Percentiles rank a stretch among this genome's conserved stretches.
Evolutionary conservation across 139 green algal genomes (phyloP).

Genomic region (Chlorella ohadii): DNA sequence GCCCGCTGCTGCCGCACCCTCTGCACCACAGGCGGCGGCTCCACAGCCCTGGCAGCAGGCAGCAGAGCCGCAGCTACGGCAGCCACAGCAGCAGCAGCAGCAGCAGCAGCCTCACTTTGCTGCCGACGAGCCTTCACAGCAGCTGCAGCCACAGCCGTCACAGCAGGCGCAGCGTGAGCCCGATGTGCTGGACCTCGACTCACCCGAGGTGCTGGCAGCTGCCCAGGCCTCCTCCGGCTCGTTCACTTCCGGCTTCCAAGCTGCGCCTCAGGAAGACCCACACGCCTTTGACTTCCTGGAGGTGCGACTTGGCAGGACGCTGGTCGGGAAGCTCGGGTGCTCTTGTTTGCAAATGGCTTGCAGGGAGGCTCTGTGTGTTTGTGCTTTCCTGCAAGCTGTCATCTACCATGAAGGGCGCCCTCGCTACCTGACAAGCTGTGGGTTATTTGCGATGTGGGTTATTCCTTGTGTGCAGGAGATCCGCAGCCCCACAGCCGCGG

Average conservation of each 20-base stretch:
- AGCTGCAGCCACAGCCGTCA: background rate
- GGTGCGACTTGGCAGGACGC: background rate
- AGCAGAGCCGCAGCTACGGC: background rate
- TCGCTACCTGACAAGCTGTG: too few species aligned
- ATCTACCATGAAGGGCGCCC: too few species aligned
- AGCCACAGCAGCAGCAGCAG: background rate
- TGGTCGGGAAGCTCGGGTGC: too few species aligned
- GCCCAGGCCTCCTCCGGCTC: background rate
- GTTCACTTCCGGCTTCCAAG: background rate
- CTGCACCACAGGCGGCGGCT: background rate
- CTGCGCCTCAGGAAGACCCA: background rate
- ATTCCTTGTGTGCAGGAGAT: slow-evolving; percentile 2
- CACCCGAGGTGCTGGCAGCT: background rate
- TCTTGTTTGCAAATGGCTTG: too few species aligned
- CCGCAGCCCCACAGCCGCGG: background rate
- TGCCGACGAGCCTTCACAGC: background rate
- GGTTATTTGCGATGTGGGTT: too few species aligned
- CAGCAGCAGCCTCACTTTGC: background rate
- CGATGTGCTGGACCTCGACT: background rate
- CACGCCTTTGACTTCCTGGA: background rate
- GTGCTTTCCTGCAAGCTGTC: too few species aligned
- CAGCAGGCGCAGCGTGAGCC: background rate
- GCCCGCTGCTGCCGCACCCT: background rate
- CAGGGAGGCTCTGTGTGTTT: too few species aligned
- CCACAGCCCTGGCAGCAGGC: background rate